Base-by-base conservation (phyloP, 176 grass and related monocot genomes). In the Cenchrus fungigraminus region DNA sequence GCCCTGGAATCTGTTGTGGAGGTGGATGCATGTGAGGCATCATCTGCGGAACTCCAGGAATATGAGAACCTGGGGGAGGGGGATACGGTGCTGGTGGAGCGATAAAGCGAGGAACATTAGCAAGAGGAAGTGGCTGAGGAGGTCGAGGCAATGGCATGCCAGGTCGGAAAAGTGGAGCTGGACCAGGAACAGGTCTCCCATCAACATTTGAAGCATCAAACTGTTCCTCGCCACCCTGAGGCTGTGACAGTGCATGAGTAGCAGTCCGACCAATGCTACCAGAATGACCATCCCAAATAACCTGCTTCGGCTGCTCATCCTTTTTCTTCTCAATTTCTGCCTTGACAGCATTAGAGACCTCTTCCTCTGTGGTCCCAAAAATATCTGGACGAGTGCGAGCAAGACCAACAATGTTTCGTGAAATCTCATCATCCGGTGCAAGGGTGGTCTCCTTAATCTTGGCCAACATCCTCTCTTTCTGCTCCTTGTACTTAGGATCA, bases 321-420 rank as follows among this genome's bases (percentile, higher is more conserved):
- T 92, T 98, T 74, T 95, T 98, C 93, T 98, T 98, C 79, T 95
- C 96, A 15, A 95, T 98, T 83, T 98, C 96, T 64, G 93, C 93
- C 86, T 99, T 96, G 8, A 96, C 97, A 57, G 97, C 93, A 82
- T 95, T 95, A 20, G 97, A 95, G 25, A 99, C 97, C 86, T 95
- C 97, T 56, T 98, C 96, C 76, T 96, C 97, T 0, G 97, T 99
- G 8, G 97, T 99, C 7, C 97, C 97, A 82, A 99, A 99, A 85
- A 99, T 99, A 83, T 99, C 97, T 63, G 97, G 97, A 32, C 93
- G 88, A 34, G 97, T 99, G 62, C 88, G 89, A 25, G 97, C 97
- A 77, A 99, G 97, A 62, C 97, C 97, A 17, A 99, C 90, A 84
- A 99, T 99, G 81, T 99, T 99, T 76, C 92, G 82, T 42, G 93